These are phyloP conservation scores for Saccharata proteae DNA, from an alignment of 2,329 filamentous ascomycete species.

Conservation along the genomic window DNA sequence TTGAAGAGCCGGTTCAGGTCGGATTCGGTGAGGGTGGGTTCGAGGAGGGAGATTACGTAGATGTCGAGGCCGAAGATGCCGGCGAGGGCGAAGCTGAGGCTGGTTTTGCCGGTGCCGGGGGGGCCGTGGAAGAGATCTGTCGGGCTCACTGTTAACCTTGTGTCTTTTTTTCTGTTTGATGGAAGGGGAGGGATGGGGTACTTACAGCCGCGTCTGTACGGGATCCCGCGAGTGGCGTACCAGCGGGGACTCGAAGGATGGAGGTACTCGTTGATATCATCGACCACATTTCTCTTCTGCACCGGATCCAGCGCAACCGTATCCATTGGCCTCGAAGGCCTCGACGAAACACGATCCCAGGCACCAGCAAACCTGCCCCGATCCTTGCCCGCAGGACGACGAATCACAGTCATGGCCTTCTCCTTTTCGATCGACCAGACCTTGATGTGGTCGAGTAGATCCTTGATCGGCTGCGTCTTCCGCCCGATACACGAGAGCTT, in stretches of 20 bases:
- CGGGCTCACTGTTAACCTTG: slow-evolving; percentile 37
- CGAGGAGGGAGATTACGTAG: slow-evolving; percentile 37
- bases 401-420: slow-evolving; percentile 33
- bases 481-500: slow-evolving; percentile 36
- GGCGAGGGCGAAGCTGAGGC: slow-evolving; percentile 25
- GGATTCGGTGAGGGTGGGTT: slow-evolving; percentile 62
- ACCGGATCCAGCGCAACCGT: slow-evolving; percentile 61
- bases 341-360: slow-evolving; percentile 33
- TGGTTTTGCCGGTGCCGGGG: slow-evolving; percentile 62
- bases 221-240: slow-evolving; percentile 76
- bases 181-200: slow-evolving; percentile 72
- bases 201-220: slow-evolving; percentile 73
- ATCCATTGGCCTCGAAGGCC: slow-evolving; percentile 58
- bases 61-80: slow-evolving; percentile 36
- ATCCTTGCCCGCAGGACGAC: slow-evolving; percentile 33
- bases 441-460: slow-evolving; percentile 33
- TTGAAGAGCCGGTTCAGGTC: slow-evolving; percentile 40
- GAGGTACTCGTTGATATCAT: slow-evolving; percentile 68
- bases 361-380: slow-evolving; percentile 19
- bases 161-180: slow-evolving; percentile 72
- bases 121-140: slow-evolving; percentile 70
- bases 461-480: slow-evolving; percentile 36
- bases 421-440: slow-evolving; percentile 31
- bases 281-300: slow-evolving; percentile 54
- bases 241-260: slow-evolving; percentile 61